Conservation (phyloP, 345 rosid species). For the Acer yangbiense region DNA sequence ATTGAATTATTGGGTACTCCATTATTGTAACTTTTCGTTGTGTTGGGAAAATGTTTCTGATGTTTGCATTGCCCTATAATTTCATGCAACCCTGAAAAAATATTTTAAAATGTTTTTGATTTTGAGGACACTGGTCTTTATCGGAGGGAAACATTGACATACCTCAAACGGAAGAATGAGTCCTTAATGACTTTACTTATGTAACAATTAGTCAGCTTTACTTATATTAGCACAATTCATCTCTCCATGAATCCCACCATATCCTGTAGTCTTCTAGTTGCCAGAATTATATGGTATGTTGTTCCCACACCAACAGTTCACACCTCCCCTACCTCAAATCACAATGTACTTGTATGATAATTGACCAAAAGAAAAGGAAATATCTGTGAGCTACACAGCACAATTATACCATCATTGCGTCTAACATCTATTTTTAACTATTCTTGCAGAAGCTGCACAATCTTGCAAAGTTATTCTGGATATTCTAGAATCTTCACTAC, state of each 20-base stretch:
- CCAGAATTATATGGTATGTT: not conserved
- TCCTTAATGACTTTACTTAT: not conserved
- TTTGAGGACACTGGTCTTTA: not conserved
- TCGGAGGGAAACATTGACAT: not conserved
- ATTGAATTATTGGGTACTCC: not conserved
- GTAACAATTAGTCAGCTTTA: not conserved
- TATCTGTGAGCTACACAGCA: not conserved
- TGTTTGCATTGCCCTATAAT: not conserved
- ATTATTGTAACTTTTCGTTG: not conserved
- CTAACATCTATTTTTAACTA: constrained; percentile 34
- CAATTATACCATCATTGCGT: not conserved
- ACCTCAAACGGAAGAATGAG: not conserved
- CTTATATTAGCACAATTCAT: not conserved
- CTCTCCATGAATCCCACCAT: not conserved
- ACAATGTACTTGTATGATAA: not conserved
- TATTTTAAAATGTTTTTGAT: not conserved
- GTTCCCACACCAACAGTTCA: not conserved
- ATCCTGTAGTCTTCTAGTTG: not conserved
- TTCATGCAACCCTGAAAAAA: not conserved
- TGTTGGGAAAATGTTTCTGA: not conserved
- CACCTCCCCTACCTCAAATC: not conserved
- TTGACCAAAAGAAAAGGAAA: not conserved
- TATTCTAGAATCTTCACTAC: constrained; percentile 71
- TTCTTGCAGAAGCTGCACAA: constrained; percentile 90
- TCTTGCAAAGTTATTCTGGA: constrained; percentile 82